A percentile compares a stretch with the other conserved stretches of the same genome.
Conservation (phyloP, 495 filamentous ascomycete species). For the Penicillium parvum region DNA sequence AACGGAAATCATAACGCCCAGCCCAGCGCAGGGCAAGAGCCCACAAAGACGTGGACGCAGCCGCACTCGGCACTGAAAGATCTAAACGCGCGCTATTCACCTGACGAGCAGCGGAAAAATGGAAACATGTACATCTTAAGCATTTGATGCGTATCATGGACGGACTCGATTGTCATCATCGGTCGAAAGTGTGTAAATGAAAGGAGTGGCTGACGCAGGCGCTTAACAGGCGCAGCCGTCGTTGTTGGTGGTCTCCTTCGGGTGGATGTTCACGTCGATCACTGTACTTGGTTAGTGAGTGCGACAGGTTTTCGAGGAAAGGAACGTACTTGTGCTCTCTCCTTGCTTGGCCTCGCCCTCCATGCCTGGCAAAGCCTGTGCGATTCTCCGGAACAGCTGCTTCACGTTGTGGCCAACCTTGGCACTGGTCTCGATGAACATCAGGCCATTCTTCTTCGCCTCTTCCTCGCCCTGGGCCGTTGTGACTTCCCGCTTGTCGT, state of each 20-base stretch:
- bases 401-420: constrained; percentile 99
- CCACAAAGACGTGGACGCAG: constrained; percentile 15
- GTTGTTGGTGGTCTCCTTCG: constrained; percentile 62
- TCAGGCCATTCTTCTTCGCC: constrained; percentile 92
- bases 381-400: constrained; percentile 92
- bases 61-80: constrained; percentile 17
- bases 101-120: constrained; percentile 16
- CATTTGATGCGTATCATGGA: constrained; percentile 39
- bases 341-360: constrained; percentile 69
- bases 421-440: constrained; percentile 98
- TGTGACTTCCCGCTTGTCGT: constrained; percentile 95
- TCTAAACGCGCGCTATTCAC: constrained; percentile 32
- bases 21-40: constrained; percentile 10
- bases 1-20: constrained; percentile 23
- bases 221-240: constrained; percentile 78
- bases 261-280: constrained; percentile 93
- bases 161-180: constrained; percentile 34
- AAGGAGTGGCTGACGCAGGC: constrained; percentile 2
- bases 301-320: neutral
- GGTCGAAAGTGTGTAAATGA: constrained; percentile 19
- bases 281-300: constrained; percentile 46
- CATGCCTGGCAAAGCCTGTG: constrained; percentile 96
- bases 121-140: constrained; percentile 43
- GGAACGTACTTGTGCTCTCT: constrained; percentile 59
- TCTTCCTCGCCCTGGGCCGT: constrained; percentile 94